Evolutionary conservation across 345 rosid genomes (phyloP).

Genomic region (Streptanthus diversifolius): DNA sequence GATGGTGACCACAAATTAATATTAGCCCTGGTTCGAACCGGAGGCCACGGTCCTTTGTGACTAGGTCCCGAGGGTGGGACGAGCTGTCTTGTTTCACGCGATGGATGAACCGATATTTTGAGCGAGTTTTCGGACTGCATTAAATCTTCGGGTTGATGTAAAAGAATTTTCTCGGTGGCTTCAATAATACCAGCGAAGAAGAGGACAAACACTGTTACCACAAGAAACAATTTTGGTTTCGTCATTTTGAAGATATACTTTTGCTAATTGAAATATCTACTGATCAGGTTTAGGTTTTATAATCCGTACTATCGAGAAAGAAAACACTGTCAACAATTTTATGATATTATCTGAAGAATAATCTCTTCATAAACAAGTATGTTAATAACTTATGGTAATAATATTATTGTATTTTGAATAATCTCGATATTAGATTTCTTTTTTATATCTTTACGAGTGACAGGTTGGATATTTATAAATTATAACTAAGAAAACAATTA

Average conservation of each 20-base stretch:
- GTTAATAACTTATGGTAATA: background rate
- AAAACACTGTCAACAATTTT: too few species aligned
- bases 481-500: too few species aligned
- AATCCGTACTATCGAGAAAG: background rate
- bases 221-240: background rate
- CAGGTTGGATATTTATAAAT: too few species aligned
- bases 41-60: background rate
- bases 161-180: background rate
- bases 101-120: too few species aligned
- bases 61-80: conserved; percentile 9
- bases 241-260: background rate
- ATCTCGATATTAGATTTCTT: too few species aligned
- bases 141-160: background rate
- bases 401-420: too few species aligned
- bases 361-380: background rate
- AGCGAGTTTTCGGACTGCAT: too few species aligned
- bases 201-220: background rate
- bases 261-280: background rate
- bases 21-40: background rate
- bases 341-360: background rate
- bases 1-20: background rate
- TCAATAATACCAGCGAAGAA: background rate
- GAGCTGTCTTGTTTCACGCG: background rate
- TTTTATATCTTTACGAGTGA: too few species aligned
- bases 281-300: background rate